These are phyloP conservation scores for Rhinocladiella mackenziei DNA, from an alignment of 2,329 filamentous ascomycete species.

Conservation along the genomic window DNA sequence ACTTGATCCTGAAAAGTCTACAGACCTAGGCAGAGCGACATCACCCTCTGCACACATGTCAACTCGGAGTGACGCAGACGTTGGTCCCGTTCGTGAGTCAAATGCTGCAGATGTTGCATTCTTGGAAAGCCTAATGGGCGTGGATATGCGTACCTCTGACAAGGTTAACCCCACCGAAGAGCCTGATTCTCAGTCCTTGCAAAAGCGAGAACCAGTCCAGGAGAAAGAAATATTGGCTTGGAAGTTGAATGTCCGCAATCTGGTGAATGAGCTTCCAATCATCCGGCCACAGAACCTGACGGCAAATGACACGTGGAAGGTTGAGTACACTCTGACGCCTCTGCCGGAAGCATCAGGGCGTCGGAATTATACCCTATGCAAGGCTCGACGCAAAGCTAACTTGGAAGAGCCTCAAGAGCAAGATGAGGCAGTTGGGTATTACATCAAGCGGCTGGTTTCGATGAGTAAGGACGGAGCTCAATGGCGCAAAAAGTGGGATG, in stretches of 20 bases:
- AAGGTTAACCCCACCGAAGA: conserved; percentile 1
- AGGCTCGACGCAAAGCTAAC: conserved; percentile 52
- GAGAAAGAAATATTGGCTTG: conserved; percentile 53
- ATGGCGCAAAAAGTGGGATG: conserved; percentile 55
- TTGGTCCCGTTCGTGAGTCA: conserved; percentile 5
- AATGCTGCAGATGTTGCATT: conserved; percentile 26
- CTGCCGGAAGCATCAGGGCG: conserved; percentile 47
- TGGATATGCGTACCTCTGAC: conserved; percentile 9
- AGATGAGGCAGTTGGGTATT: conserved; percentile 44
- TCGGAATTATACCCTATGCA: conserved; percentile 54
- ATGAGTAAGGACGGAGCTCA: conserved; percentile 55
- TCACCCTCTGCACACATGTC: neutral
- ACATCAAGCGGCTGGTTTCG: conserved; percentile 41
- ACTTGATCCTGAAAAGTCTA: conserved; percentile 7
- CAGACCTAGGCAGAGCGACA: neutral
- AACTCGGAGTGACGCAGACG: neutral
- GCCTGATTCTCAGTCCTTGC: neutral
- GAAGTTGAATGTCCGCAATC: conserved; percentile 68
- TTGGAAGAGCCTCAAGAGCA: conserved; percentile 36
- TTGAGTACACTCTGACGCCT: conserved; percentile 76
- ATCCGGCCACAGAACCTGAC: conserved; percentile 54
- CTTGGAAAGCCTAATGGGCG: conserved; percentile 20
- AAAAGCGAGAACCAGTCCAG: neutral
- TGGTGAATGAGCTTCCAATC: conserved; percentile 63
- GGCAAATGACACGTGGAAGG: conserved; percentile 56